Conservation (phyloP, 192 early-diverging fungal genomes). For the Gaertneriomyces sp. region DNA sequence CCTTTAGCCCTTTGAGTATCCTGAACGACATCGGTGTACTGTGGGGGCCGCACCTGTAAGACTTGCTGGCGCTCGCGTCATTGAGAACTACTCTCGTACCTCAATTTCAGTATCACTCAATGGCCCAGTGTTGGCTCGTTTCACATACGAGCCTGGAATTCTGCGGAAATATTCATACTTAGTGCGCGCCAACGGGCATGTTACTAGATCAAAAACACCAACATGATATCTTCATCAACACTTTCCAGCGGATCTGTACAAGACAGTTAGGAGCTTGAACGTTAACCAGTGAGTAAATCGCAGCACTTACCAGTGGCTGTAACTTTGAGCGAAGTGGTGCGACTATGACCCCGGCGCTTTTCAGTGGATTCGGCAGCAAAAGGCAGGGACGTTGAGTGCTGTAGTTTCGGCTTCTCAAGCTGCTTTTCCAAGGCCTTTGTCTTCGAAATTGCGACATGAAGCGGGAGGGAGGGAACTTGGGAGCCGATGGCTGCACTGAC, state of each 20-base stretch:
- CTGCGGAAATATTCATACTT: background rate
- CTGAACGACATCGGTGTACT: slow-evolving; percentile 7
- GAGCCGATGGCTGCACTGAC: slow-evolving; percentile 14
- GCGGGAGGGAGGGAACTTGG: slow-evolving; percentile 3
- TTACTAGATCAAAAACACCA: too few relatives aligned
- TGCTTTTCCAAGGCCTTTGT: background rate
- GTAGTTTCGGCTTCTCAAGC: slow-evolving; percentile 11
- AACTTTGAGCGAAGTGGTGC: slow-evolving; percentile 8
- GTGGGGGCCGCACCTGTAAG: background rate
- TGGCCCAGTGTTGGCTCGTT: slow-evolving; percentile 29
- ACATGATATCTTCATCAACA: too few relatives aligned
- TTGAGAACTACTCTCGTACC: slow-evolving; percentile 3
- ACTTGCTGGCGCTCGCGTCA: background rate
- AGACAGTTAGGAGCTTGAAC: too few relatives aligned
- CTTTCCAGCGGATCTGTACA: too few relatives aligned
- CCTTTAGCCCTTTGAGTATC: slow-evolving; percentile 22
- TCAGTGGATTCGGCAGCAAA: slow-evolving; percentile 1
- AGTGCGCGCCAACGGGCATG: too few relatives aligned
- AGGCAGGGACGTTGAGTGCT: slow-evolving; percentile 16
- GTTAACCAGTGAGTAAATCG: too few relatives aligned
- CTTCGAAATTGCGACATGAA: slow-evolving; percentile 2
- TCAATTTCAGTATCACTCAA: slow-evolving; percentile 65
- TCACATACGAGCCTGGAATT: slow-evolving; percentile 15
- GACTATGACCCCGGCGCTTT: slow-evolving; percentile 17
- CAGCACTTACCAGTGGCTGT: too few relatives aligned